Percentiles rank a stretch among this genome's conserved stretches.
phyloP scores from a whole-genome alignment of 768 basidiomycete species.

The Termitomyces sp. region DNA sequence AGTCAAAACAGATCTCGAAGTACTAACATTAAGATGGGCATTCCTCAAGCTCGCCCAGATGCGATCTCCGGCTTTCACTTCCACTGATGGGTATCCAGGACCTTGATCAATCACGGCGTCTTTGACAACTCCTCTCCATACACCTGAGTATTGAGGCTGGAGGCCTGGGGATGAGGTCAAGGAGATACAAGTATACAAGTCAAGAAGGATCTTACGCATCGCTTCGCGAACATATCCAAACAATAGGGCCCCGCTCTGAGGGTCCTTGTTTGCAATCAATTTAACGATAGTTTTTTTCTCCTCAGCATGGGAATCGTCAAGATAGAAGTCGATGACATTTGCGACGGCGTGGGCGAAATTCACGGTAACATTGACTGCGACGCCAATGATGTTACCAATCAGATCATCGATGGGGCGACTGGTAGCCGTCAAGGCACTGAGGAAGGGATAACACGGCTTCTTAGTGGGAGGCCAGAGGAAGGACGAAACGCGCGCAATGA shows the following conservation, averaged over 20 bases:
- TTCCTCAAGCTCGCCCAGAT: conserved; percentile 38
- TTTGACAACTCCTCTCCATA: conserved; percentile 34
- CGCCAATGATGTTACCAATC: conserved; percentile 39
- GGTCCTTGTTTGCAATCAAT: conserved; percentile 28
- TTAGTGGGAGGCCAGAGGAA: conserved; percentile 10
- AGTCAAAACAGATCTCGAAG: neutral
- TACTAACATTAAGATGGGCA: conserved; percentile 37
- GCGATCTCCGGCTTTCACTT: conserved; percentile 37
- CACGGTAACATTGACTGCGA: conserved; percentile 43
- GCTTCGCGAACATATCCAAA: conserved; percentile 52
- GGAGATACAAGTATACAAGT: neutral
- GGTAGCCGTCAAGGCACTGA: conserved; percentile 29
- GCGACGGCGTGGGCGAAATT: conserved; percentile 44
- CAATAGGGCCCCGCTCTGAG: conserved; percentile 30
- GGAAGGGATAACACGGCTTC: conserved; percentile 35
- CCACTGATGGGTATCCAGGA: conserved; percentile 25
- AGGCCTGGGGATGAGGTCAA: conserved; percentile 21
- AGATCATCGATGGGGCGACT: conserved; percentile 36
- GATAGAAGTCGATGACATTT: conserved; percentile 50
- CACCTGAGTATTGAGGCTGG: conserved; percentile 37
- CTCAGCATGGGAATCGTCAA: conserved; percentile 36
- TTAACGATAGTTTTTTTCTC: conserved; percentile 37
- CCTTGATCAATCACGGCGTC: conserved; percentile 34
- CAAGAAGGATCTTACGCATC: conserved; percentile 30
- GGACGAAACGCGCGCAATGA: neutral